These are phyloP conservation scores for Mariannaea elegans DNA, from an alignment of 2,329 filamentous ascomycete genomes.

Conservation along the genomic window DNA sequence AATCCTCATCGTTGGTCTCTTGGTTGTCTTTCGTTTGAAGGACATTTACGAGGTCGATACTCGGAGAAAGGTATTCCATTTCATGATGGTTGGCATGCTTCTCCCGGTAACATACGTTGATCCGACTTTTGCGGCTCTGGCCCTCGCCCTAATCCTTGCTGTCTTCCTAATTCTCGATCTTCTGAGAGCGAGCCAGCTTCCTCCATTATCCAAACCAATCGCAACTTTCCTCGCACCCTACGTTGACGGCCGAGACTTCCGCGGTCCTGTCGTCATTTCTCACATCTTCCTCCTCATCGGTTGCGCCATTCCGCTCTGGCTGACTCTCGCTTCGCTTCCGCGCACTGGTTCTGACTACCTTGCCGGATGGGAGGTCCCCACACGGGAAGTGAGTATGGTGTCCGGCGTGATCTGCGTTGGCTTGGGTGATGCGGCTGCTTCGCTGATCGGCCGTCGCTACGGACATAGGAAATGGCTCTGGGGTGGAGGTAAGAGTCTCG, in stretches of 20 bases:
- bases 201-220: constrained; percentile 86
- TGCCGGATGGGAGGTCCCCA: constrained; percentile 77
- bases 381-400: constrained; percentile 87
- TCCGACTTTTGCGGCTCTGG: constrained; percentile 82
- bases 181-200: constrained; percentile 88
- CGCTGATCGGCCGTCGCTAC: constrained; percentile 85
- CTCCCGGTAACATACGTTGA: constrained; percentile 88
- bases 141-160: constrained; percentile 80
- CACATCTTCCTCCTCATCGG: constrained; percentile 97
- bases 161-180: constrained; percentile 91
- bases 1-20: constrained; percentile 76
- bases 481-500: constrained; percentile 95
- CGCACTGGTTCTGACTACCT: constrained; percentile 65
- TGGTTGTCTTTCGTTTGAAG: constrained; percentile 78
- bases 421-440: constrained; percentile 93
- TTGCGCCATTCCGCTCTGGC: constrained; percentile 93
- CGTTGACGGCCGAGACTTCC: constrained; percentile 90
- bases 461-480: constrained; percentile 93
- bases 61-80: constrained; percentile 95
- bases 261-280: constrained; percentile 92
- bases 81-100: constrained; percentile 97
- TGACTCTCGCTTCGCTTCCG: constrained; percentile 76
- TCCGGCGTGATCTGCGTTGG: constrained; percentile 94
- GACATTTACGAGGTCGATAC: constrained; percentile 91
- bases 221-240: constrained; percentile 91